Conservation (phyloP, 2,329 filamentous ascomycete species). For the Colletotrichum eremochloae region DNA sequence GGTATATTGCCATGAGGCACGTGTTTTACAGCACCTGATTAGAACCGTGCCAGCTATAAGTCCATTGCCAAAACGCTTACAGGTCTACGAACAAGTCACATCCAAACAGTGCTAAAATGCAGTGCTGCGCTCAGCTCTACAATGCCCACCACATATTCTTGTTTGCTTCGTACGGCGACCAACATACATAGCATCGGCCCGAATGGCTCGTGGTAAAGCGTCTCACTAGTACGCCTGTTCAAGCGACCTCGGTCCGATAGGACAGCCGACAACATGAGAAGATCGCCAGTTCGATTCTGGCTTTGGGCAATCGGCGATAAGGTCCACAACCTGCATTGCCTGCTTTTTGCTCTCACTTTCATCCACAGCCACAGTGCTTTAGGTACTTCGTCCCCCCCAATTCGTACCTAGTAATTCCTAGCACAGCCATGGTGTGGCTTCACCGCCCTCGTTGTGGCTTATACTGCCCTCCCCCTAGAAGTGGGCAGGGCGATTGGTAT, state of each 20-base stretch:
- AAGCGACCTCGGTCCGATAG: not conserved
- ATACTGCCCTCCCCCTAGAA: too few relatives aligned
- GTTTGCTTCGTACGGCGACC: too few relatives aligned
- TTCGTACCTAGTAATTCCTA: not conserved
- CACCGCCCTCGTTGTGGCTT: not conserved
- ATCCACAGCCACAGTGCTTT: not conserved
- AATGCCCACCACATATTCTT: not conserved
- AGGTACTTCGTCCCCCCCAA: too few relatives aligned
- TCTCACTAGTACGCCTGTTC: constrained; percentile 1
- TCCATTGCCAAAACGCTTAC: too few relatives aligned
- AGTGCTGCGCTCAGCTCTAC: not conserved
- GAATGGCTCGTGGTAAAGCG: constrained; percentile 20
- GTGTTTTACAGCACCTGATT: too few relatives aligned
- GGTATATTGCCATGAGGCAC: too few relatives aligned
- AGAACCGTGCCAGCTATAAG: too few relatives aligned
- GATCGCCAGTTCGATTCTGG: constrained; percentile 16
- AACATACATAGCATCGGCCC: not conserved
- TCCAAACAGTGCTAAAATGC: too few relatives aligned
- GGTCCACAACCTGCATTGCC: not conserved
- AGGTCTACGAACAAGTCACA: too few relatives aligned
- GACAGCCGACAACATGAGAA: not conserved
- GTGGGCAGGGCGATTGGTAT: too few relatives aligned
- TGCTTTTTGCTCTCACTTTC: not conserved
- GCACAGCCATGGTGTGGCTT: not conserved
- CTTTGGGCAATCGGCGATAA: not conserved